phyloP scores from a whole-genome alignment of 257 asterid genomes.

The Primulina huaijiensis region DNA sequence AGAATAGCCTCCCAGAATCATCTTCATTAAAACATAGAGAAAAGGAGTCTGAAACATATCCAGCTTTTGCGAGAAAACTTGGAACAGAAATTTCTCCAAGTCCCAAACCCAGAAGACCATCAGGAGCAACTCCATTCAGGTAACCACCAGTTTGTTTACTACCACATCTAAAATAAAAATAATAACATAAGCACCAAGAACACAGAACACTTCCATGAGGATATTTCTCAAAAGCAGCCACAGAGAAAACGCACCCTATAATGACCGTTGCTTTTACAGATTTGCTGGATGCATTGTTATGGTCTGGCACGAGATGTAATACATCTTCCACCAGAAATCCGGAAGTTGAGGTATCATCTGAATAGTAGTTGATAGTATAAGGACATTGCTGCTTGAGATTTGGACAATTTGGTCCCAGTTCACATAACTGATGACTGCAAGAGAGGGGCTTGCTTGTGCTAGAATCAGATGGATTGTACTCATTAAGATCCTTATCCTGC shows the following conservation, averaged over 20 bases:
- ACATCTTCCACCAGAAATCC: constrained; percentile 79
- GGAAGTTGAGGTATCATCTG: constrained; percentile 71
- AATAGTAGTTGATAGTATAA: constrained; percentile 54
- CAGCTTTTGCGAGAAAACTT: constrained; percentile 77
- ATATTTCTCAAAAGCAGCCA: neutral
- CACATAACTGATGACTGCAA: constrained; percentile 73
- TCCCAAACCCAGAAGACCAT: constrained; percentile 90
- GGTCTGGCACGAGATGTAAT: constrained; percentile 64
- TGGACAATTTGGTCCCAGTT: constrained; percentile 50
- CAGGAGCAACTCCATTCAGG: constrained; percentile 84
- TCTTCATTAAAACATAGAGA: constrained; percentile 75
- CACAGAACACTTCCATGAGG: neutral
- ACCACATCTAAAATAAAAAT: constrained; percentile 61
- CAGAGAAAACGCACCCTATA: constrained; percentile 52
- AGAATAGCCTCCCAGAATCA: constrained; percentile 72
- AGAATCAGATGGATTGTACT: constrained; percentile 73
- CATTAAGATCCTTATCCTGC: constrained; percentile 83
- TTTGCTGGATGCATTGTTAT: constrained; percentile 35
- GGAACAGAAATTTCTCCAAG: constrained; percentile 83
- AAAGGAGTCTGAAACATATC: constrained; percentile 55
- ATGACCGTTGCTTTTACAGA: constrained; percentile 64
- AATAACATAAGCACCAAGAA: constrained; percentile 15
- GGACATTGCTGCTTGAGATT: constrained; percentile 62
- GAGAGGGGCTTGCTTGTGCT: constrained; percentile 58
- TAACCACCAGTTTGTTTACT: constrained; percentile 85